A percentile compares a stretch with the other conserved stretches of the same genome.
These are phyloP conservation scores for Phytophthora pini DNA, from an alignment of 352 stramenopile genomes.

Conservation along the genomic window DNA sequence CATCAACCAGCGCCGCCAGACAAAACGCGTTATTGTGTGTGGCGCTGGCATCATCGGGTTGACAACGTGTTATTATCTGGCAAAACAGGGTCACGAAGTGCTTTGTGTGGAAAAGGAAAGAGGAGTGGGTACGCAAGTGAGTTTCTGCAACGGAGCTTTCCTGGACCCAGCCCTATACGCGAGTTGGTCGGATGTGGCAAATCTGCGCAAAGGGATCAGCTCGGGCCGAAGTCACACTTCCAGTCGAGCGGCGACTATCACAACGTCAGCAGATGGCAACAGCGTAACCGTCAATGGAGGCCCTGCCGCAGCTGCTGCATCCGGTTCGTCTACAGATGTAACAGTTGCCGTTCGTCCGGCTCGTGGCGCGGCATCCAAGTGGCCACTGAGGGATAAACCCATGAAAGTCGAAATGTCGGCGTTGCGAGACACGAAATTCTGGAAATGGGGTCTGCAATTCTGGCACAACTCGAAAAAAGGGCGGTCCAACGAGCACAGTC, in stretches of 20 bases:
- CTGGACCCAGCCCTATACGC: slow-evolving; percentile 84
- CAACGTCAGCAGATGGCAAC: slow-evolving; percentile 37
- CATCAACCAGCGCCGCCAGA: slow-evolving; percentile 57
- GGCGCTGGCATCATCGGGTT: slow-evolving; percentile 86
- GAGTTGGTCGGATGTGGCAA: slow-evolving; percentile 79
- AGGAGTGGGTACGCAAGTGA: slow-evolving; percentile 81
- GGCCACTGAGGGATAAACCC: slow-evolving; percentile 60
- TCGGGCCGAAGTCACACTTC: slow-evolving; percentile 11
- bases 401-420: slow-evolving; percentile 88
- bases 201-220: slow-evolving; percentile 55
- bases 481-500: slow-evolving; percentile 76
- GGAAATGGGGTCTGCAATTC: slow-evolving; percentile 89
- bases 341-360: slow-evolving; percentile 28
- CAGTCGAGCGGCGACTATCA: slow-evolving; percentile 21
- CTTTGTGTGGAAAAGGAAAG: slow-evolving; percentile 87
- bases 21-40: slow-evolving; percentile 88
- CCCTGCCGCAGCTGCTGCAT: slow-evolving; percentile 43
- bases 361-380: slow-evolving; percentile 41
- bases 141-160: slow-evolving; percentile 84
- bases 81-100: slow-evolving; percentile 87
- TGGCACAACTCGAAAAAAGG: slow-evolving; percentile 84
- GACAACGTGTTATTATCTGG: slow-evolving; percentile 87
- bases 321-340: slow-evolving; percentile 32
- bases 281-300: slow-evolving; percentile 44
- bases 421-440: slow-evolving; percentile 84